A percentile compares a stretch with the other conserved stretches of the same genome.
phyloP scores from a whole-genome alignment of 352 stramenopile genomes.

The Pythium oligandrum region DNA sequence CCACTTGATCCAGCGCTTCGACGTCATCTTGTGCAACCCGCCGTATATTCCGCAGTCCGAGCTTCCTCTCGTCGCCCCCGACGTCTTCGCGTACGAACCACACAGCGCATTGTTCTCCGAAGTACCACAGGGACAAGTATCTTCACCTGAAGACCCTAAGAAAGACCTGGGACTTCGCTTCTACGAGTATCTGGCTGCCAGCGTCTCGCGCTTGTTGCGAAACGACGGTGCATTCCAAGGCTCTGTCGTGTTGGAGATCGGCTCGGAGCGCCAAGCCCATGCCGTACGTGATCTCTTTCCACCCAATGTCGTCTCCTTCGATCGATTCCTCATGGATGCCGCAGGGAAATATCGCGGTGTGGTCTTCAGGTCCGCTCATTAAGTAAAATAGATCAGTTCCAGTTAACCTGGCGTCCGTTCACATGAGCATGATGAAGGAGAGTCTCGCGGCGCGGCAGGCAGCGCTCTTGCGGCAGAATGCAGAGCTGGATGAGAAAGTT shows the following conservation, averaged over 20 bases:
- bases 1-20: slow-evolving; percentile 36
- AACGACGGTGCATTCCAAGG: background rate
- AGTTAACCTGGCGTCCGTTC: background rate
- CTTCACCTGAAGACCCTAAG: too few relatives aligned
- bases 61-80: slow-evolving; percentile 41
- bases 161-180: slow-evolving; percentile 32
- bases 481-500: slow-evolving; percentile 57
- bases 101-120: slow-evolving; percentile 70
- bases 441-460: slow-evolving; percentile 51
- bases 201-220: slow-evolving; percentile 30
- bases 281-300: slow-evolving; percentile 39
- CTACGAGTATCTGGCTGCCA: slow-evolving; percentile 38
- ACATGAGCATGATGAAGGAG: slow-evolving; percentile 39
- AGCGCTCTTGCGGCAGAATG: slow-evolving; percentile 55
- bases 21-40: slow-evolving; percentile 70
- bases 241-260: slow-evolving; percentile 49
- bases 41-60: slow-evolving; percentile 65
- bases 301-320: slow-evolving; percentile 1
- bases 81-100: slow-evolving; percentile 64
- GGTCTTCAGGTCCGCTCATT: slow-evolving; percentile 1
- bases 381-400: background rate
- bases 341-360: slow-evolving; percentile 10
- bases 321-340: slow-evolving; percentile 13
- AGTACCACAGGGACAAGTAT: slow-evolving; percentile 12
- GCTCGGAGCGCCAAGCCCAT: slow-evolving; percentile 43